Evolutionary conservation across 2,329 filamentous ascomycete species (phyloP).

Genomic region (Pestalotiopsis sp.): DNA sequence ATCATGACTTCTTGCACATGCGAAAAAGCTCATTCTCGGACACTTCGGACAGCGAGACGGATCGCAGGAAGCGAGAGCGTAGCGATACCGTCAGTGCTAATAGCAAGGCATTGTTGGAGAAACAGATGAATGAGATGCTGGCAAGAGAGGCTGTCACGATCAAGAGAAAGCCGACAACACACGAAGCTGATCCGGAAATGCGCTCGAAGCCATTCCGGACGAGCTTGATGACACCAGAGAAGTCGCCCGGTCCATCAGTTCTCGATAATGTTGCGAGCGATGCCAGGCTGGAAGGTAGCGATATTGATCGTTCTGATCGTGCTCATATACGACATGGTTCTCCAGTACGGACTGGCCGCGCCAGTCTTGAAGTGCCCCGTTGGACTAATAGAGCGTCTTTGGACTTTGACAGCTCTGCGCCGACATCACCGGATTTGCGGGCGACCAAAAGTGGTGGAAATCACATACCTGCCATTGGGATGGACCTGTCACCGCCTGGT

Average conservation of each 20-base stretch:
- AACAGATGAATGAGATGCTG: conserved; percentile 65
- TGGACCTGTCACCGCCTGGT: conserved; percentile 64
- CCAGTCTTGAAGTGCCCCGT: conserved; percentile 54
- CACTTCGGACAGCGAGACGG: conserved; percentile 61
- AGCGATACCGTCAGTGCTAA: conserved; percentile 52
- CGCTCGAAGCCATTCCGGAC: conserved; percentile 35
- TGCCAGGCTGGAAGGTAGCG: conserved; percentile 23
- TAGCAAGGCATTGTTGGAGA: conserved; percentile 58
- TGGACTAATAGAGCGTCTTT: conserved; percentile 41
- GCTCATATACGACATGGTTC: conserved; percentile 27
- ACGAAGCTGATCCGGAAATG: conserved; percentile 32
- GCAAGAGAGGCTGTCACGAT: conserved; percentile 53
- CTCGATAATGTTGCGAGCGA: conserved; percentile 19
- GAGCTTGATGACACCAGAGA: conserved; percentile 33
- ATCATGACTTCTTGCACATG: conserved; percentile 55
- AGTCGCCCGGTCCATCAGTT: conserved; percentile 16
- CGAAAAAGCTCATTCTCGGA: conserved; percentile 61
- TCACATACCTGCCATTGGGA: conserved; percentile 61
- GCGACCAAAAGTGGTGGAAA: conserved; percentile 45
- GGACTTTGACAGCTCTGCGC: conserved; percentile 49
- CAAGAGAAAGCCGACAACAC: conserved; percentile 32
- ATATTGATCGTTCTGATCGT: conserved; percentile 21
- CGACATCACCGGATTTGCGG: conserved; percentile 57
- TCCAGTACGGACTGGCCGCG: conserved; percentile 36
- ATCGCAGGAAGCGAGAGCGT: conserved; percentile 43